phyloP scores from a whole-genome alignment of 352 stramenopile genomes.

The Paralagenidium karlingii region DNA sequence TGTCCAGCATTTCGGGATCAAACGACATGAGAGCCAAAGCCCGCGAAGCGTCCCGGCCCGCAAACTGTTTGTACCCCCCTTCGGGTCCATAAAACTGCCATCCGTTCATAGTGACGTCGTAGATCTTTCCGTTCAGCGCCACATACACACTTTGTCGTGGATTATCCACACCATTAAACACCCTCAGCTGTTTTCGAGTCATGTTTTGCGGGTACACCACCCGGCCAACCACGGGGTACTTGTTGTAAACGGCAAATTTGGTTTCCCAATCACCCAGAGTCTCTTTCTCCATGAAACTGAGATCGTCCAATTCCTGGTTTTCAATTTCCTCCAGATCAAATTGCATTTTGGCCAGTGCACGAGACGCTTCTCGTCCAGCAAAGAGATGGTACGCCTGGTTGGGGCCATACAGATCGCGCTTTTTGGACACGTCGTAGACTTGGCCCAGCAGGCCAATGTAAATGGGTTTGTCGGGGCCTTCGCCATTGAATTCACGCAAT shows the following conservation, averaged over 20 bases:
- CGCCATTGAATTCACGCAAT: constrained; percentile 86
- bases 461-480: constrained; percentile 84
- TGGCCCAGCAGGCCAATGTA: constrained; percentile 93
- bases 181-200: constrained; percentile 76
- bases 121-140: constrained; percentile 89
- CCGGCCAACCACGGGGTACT: constrained; percentile 91
- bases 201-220: constrained; percentile 69
- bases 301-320: constrained; percentile 53
- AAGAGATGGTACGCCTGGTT: constrained; percentile 95
- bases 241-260: constrained; percentile 94
- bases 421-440: constrained; percentile 94
- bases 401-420: constrained; percentile 93
- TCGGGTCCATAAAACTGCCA: constrained; percentile 89
- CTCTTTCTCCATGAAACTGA: constrained; percentile 77
- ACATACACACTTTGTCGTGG: constrained; percentile 90
- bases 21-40: constrained; percentile 96
- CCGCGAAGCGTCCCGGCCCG: constrained; percentile 89
- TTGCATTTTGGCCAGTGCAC: constrained; percentile 92
- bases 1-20: constrained; percentile 87
- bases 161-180: constrained; percentile 69
- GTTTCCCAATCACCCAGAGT: constrained; percentile 88
- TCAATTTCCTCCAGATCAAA: constrained; percentile 91
- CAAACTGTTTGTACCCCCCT: constrained; percentile 93
- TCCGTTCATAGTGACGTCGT: constrained; percentile 94
- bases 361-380: constrained; percentile 89